phyloP scores from a whole-genome alignment of 208 protist genomes.

The Acanthamoeba lenticulata region DNA sequence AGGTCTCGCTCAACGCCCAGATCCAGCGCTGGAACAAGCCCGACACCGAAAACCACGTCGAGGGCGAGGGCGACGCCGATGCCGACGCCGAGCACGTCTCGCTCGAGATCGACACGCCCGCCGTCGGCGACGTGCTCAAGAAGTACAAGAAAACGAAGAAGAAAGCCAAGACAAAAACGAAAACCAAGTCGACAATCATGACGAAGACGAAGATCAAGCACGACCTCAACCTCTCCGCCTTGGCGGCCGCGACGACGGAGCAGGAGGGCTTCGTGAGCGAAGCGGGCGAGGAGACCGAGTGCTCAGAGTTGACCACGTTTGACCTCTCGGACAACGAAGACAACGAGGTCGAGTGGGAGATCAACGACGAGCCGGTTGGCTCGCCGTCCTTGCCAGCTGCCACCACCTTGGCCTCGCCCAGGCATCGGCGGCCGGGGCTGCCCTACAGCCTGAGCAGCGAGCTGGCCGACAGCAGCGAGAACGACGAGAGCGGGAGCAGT shows the following conservation, averaged over 20 bases:
- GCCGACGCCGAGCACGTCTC: neutral
- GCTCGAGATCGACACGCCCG: neutral
- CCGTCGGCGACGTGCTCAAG: neutral
- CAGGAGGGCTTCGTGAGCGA: neutral
- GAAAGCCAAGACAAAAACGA: too few relatives aligned
- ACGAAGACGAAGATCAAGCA: too few relatives aligned
- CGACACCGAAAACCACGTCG: conserved; percentile 46
- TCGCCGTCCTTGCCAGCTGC: too few relatives aligned
- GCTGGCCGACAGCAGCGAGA: neutral
- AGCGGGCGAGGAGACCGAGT: neutral
- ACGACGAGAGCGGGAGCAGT: neutral
- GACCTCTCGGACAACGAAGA: conserved; percentile 6
- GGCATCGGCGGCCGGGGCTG: neutral
- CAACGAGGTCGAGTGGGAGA: conserved; percentile 7
- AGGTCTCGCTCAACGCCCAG: conserved; percentile 27
- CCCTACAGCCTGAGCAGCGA: neutral
- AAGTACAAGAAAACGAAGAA: neutral
- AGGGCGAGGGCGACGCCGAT: conserved; percentile 35
- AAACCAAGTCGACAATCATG: too few relatives aligned
- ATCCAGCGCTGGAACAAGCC: conserved; percentile 51
- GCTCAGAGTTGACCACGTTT: neutral
- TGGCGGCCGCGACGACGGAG: too few relatives aligned
- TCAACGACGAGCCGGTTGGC: neutral
- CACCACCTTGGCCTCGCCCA: too few relatives aligned
- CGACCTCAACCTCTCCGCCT: too few relatives aligned